Conservation (phyloP, 345 rosid genomes). For the Citrus inodora region DNA sequence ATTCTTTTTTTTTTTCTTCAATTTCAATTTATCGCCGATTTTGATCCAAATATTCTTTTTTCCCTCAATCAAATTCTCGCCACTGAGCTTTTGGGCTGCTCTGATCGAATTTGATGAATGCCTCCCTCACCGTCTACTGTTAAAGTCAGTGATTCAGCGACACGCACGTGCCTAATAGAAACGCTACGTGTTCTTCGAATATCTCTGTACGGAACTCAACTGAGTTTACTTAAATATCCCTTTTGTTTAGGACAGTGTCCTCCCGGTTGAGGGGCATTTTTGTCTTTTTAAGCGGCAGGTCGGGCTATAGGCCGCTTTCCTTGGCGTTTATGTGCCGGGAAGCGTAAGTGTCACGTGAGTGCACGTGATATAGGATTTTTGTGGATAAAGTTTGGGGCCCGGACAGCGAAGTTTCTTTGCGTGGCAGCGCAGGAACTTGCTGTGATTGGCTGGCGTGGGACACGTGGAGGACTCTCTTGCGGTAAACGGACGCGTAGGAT, state of each 20-base stretch:
- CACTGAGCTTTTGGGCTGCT: neutral
- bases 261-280: neutral
- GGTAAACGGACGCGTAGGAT: constrained; percentile 9
- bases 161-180: constrained; percentile 9
- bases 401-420: constrained; percentile 23
- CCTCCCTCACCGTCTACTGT: neutral
- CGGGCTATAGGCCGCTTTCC: neutral
- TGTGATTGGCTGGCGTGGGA: neutral
- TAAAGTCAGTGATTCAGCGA: constrained; percentile 10
- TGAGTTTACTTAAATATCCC: constrained; percentile 4
- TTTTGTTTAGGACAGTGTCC: neutral
- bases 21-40: neutral
- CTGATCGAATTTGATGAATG: neutral
- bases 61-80: neutral
- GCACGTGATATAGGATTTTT: constrained; percentile 14
- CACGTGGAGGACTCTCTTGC: constrained; percentile 21
- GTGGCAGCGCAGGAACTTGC: neutral
- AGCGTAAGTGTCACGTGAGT: constrained; percentile 17
- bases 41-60: no score
- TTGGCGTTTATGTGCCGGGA: neutral
- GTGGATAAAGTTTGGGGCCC: constrained; percentile 29
- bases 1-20: neutral
- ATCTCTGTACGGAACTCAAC: neutral
- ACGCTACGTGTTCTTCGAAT: constrained; percentile 17
- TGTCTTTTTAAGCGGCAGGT: neutral